Conservation (phyloP, 2,329 filamentous ascomycete genomes). For the Aspergillus nomiae region DNA sequence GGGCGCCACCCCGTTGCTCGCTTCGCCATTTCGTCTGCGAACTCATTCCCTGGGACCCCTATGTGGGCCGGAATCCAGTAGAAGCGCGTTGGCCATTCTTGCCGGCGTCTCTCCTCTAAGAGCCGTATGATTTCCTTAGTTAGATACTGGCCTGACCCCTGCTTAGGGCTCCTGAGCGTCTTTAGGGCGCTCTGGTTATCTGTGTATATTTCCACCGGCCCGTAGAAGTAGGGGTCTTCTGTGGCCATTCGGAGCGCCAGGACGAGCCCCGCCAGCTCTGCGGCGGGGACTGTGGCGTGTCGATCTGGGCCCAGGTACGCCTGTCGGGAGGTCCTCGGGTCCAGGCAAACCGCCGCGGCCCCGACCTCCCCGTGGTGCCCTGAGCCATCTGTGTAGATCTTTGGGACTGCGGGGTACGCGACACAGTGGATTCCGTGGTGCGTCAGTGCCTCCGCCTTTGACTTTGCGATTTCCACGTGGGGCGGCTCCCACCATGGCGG, state of each 20-base stretch:
- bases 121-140: background rate
- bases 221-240: too few relatives aligned
- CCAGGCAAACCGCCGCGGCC: background rate
- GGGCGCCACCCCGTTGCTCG: background rate
- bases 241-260: too few relatives aligned
- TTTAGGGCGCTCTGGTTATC: too few relatives aligned
- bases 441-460: background rate
- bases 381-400: background rate
- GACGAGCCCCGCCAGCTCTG: too few relatives aligned
- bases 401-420: background rate
- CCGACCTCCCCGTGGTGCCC: background rate
- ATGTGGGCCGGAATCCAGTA: background rate
- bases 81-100: background rate
- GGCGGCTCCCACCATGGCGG: background rate
- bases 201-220: too few relatives aligned
- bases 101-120: background rate
- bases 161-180: background rate
- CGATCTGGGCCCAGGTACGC: background rate
- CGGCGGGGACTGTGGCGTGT: background rate
- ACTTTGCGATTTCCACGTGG: background rate
- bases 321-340: background rate
- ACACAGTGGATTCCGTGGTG: background rate
- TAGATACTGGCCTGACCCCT: background rate
- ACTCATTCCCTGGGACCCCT: background rate
- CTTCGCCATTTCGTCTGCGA: background rate